phyloP scores from a whole-genome alignment of 169 alveolate species.

The Plasmodium vivax region DNA sequence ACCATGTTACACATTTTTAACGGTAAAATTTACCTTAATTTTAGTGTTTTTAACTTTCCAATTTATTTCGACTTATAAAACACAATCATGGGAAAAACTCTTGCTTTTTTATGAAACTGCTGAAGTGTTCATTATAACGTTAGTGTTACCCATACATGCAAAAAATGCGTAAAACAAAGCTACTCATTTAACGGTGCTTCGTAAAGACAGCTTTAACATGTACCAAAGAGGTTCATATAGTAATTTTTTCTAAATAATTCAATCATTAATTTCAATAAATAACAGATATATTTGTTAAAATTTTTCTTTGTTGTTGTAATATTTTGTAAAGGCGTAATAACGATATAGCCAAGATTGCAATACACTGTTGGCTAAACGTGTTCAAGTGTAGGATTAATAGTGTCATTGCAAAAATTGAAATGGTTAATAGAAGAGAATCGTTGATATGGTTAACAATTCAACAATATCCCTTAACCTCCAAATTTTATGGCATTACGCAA shows the following conservation, averaged over 20 bases:
- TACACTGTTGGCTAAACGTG: background rate
- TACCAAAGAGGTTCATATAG: background rate
- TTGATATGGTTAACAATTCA: background rate
- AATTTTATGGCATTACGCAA: background rate
- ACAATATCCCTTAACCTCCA: background rate
- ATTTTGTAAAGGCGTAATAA: background rate
- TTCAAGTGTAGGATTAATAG: background rate
- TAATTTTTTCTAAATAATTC: background rate
- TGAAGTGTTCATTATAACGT: background rate
- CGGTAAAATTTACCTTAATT: background rate
- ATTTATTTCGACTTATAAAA: background rate
- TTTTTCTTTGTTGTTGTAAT: background rate
- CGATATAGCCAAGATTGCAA: background rate
- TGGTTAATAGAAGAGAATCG: background rate
- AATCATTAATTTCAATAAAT: background rate
- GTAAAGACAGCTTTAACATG: background rate
- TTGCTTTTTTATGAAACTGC: background rate
- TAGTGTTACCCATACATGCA: background rate
- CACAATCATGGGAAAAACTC: background rate
- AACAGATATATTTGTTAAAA: background rate
- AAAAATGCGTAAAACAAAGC: background rate
- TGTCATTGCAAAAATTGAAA: background rate
- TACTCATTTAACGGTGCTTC: background rate
- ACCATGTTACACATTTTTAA: background rate
- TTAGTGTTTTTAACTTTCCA: background rate